phyloP scores from a whole-genome alignment of 83 land plant genomes.

The Picea abies region DNA sequence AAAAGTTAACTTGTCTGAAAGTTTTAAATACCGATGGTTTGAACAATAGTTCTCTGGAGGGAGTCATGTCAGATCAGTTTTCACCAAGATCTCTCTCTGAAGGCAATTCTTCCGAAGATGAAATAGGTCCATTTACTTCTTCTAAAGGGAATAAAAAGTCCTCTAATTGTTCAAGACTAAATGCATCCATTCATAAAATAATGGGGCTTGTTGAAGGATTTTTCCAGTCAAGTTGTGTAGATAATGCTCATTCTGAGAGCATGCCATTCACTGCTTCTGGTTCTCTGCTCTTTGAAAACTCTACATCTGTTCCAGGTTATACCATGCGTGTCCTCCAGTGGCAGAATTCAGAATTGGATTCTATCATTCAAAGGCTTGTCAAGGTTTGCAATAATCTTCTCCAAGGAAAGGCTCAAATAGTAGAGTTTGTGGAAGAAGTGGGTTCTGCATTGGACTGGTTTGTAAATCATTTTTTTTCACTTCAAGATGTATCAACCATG shows the following conservation, averaged over 20 bases:
- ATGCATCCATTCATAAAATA: constrained; percentile 40
- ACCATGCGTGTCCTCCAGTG: constrained; percentile 57
- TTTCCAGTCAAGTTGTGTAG: constrained; percentile 1
- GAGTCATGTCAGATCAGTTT: constrained; percentile 19
- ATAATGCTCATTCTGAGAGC: constrained; percentile 6
- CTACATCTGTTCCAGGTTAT: constrained; percentile 26
- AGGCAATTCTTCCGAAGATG: constrained; percentile 16
- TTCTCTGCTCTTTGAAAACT: not conserved
- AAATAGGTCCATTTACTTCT: not conserved
- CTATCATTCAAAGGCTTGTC: constrained; percentile 50
- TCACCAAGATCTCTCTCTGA: constrained; percentile 21
- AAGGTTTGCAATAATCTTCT: constrained; percentile 49
- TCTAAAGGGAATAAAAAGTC: constrained; percentile 10
- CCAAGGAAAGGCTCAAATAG: constrained; percentile 45
- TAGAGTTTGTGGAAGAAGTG: constrained; percentile 47
- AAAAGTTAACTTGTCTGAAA: constrained; percentile 13
- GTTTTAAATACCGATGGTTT: constrained; percentile 11
- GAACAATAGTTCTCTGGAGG: constrained; percentile 10
- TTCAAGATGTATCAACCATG: constrained; percentile 19
- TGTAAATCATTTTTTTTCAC: constrained; percentile 44
- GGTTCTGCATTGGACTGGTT: constrained; percentile 62
- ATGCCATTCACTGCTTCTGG: not conserved
- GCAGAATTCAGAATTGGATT: constrained; percentile 59
- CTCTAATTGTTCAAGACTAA: constrained; percentile 20
- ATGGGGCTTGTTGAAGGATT: constrained; percentile 58